Conservation (phyloP, 2,329 filamentous ascomycete genomes). For the Catunica adiposa region DNA sequence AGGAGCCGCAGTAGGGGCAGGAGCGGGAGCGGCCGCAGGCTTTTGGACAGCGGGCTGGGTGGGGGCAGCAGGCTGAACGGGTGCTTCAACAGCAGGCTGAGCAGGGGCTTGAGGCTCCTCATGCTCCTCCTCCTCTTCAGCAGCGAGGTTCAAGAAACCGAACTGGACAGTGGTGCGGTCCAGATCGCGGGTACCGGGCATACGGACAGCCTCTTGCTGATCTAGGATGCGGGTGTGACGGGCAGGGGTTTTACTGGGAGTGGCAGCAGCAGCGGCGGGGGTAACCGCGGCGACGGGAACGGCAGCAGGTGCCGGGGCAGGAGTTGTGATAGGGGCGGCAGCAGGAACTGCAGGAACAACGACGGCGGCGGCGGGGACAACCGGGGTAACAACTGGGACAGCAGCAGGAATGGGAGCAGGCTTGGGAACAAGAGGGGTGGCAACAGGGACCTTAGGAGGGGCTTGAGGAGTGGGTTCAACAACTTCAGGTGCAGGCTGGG, state of each 20-base stretch:
- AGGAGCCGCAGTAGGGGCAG: conserved; percentile 25
- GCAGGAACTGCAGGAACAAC: conserved; percentile 37
- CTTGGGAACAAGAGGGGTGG: conserved; percentile 46
- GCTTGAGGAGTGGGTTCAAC: conserved; percentile 26
- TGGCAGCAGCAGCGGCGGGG: conserved; percentile 43
- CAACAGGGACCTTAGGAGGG: conserved; percentile 49
- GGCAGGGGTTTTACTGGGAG: conserved; percentile 35
- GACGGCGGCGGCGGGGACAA: conserved; percentile 46
- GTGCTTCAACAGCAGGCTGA: conserved; percentile 82
- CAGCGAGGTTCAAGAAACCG: conserved; percentile 82
- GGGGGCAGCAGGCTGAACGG: conserved; percentile 74
- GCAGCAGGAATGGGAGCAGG: conserved; percentile 58
- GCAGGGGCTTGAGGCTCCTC: conserved; percentile 91
- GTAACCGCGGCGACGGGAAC: conserved; percentile 53
- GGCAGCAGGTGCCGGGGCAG: conserved; percentile 40
- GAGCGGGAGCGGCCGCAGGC: conserved; percentile 25
- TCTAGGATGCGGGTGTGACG: conserved; percentile 71
- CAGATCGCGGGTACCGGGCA: conserved; percentile 92
- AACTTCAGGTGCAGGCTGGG: conserved; percentile 21
- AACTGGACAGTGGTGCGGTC: conserved; percentile 91
- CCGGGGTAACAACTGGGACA: conserved; percentile 44
- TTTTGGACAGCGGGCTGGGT: conserved; percentile 48
- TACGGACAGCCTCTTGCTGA: conserved; percentile 93
- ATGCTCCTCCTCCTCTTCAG: conserved; percentile 67
- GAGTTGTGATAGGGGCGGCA: conserved; percentile 39